Base-by-base conservation (phyloP, 139 green algal species). In the Chlamydomonas applanata region DNA sequence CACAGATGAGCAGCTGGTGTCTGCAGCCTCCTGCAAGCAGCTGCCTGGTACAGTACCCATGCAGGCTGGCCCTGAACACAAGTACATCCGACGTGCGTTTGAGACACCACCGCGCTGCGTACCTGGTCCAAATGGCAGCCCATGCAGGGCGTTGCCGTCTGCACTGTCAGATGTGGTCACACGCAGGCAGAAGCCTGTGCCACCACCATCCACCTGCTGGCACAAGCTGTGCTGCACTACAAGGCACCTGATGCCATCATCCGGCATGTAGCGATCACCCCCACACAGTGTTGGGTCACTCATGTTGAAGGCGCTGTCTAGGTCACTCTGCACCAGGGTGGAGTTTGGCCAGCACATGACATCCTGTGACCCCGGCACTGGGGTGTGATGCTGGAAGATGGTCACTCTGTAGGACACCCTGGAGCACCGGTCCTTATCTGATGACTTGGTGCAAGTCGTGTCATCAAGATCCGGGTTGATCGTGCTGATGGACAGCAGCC, bases 341-440 rank as follows among this genome's bases (percentile, higher is more conserved):
- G 59, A 66, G n/a, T 27, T 27, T 2, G 59, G n/a, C 27, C n/a
- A 66, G 59, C 59, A 66, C 59, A 66, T 66, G 59, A 35, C n/a
- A 4, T 3, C 4, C 4, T 20, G 20, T 3, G 25, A 44, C n/a
- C 59, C 29, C 7, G 7, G 7, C 11, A 49, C 40, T 7, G 40
- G 7, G 7, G 40, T 49, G 7, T 49, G 7, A 11, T 19, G 40
- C 40, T 49, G 40, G 40, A 19, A 49, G 40, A 61, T 3, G 19
- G 53, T 14, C 14, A 61, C 53, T 27, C 53, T 9, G 22, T 36
- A 22, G n/a, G 20, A 24, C 20, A 66, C 59, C 59, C 3, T 66
- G 25, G 59, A 66, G 59, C 59, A 66, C 20, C 59, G 59, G 3
- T n/a, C 20, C 59, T 66, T 66, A 4, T 36, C 59, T 11, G 29